Evolutionary conservation across 176 grass and related monocot species (phyloP), one percentile per base, ranked within the genome.

Genomic region (Olyra latifolia): DNA sequence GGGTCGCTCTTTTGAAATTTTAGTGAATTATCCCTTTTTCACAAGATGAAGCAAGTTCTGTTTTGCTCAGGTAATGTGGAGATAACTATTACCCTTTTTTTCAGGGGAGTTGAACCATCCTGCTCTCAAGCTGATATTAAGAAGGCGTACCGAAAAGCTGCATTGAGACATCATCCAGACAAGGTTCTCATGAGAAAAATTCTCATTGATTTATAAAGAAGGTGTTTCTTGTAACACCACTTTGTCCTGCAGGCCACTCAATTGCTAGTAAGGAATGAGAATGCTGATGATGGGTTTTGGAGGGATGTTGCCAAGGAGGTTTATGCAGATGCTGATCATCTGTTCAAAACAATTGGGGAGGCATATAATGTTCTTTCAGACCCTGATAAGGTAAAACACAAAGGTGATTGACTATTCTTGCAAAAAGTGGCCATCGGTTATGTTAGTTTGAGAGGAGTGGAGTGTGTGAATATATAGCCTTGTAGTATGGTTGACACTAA

Each of bases 291-390:
- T 69, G 74, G 79, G 39, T 81, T 91, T 75, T 95, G 96, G 96
- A 95, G 68, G 83, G 86, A 99, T 87, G 57, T 99, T 27, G 82
- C 74, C 52, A 85, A 90, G 65, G 93, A 93, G 87, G 91, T 99
- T 59, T 69, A 99, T 70, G 88, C 83, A 72, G 93, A 99, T 83
- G 92, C 93, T 0, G 97, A 99, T 80, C 87, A 92, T 76, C 80
- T 99, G 74, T 99, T 99, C 62, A 99, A 99, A 89, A 85, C 83
- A 59, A 93, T 99, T 55, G 93, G 93, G 70, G 97, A 96, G 81
- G 91, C 97, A 54, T 96, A 99, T 76, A 93, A 94, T 82, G 82
- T 99, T 82, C 97, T 99, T 79, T 96, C 93, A 54, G 93, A 99
- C 76, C 71, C 82, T 4, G 63, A 84, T 45, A 99, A 99, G 93